Percentiles rank a stretch among this genome's conserved stretches.
Conservation (phyloP, 2,329 filamentous ascomycete species). For the Sordariomycetes sp. region DNA sequence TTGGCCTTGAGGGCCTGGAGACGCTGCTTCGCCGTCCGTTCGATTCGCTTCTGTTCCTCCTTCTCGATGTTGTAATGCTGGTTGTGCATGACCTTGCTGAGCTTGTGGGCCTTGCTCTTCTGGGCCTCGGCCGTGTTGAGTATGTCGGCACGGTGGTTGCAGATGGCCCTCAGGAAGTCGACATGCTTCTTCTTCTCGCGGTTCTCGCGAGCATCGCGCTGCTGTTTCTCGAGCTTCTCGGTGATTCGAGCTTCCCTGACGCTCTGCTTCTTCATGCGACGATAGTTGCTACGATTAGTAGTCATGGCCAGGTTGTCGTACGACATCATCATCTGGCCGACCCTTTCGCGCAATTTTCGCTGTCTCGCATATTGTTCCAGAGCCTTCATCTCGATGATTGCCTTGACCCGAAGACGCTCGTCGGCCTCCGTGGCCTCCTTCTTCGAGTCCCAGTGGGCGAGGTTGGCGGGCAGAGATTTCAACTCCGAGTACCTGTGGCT, state of each 20-base stretch:
- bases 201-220: slow-evolving; percentile 88
- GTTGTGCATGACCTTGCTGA: slow-evolving; percentile 77
- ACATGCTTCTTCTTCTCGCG: slow-evolving; percentile 96
- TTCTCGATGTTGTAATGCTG: slow-evolving; percentile 97
- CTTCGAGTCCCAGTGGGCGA: slow-evolving; percentile 76
- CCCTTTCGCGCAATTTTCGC: slow-evolving; percentile 70
- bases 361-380: slow-evolving; percentile 83
- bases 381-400: slow-evolving; percentile 92
- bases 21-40: slow-evolving; percentile 98
- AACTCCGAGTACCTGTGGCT: slow-evolving; percentile 75
- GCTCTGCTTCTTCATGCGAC: slow-evolving; percentile 94
- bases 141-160: slow-evolving; percentile 72
- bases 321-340: slow-evolving; percentile 86
- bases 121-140: slow-evolving; percentile 55
- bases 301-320: slow-evolving; percentile 97
- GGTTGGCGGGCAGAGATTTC: slow-evolving; percentile 71
- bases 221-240: slow-evolving; percentile 98
- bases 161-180: slow-evolving; percentile 82
- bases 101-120: slow-evolving; percentile 68
- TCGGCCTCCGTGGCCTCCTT: slow-evolving; percentile 60
- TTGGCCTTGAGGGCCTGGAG: slow-evolving; percentile 96
- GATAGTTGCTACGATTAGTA: slow-evolving; percentile 81
- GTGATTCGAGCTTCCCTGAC: slow-evolving; percentile 92
- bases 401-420: slow-evolving; percentile 75
- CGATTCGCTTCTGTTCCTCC: slow-evolving; percentile 97